Percentiles rank a stretch among this genome's conserved stretches.
These are phyloP conservation scores for Centrapalus pauciflorus DNA, from an alignment of 129 eudicot genomes.

Conservation along the genomic window DNA sequence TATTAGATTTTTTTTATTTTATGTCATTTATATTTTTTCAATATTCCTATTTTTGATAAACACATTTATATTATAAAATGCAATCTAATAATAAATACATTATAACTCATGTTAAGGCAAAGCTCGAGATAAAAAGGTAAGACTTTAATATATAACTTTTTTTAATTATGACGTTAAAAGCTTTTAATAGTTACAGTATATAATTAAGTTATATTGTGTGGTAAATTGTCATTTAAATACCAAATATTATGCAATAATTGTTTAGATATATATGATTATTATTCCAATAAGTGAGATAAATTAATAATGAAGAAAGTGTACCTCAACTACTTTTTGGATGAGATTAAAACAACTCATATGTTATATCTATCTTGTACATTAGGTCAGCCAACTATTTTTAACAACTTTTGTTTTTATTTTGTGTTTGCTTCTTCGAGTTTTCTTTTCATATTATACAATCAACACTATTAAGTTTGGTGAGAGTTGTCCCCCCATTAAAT, in stretches of 20 bases:
- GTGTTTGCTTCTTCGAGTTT: background rate
- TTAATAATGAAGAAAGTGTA: background rate
- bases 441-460: background rate
- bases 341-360: conserved; percentile 20
- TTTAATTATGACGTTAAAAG: background rate
- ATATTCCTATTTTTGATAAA: too few species aligned
- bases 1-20: too few species aligned
- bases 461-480: conserved; percentile 6
- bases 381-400: conserved; percentile 28
- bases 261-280: too few species aligned
- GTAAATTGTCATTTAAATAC: background rate
- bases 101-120: too few species aligned
- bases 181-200: background rate
- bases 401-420: background rate
- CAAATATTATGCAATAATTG: background rate
- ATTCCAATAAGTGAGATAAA: background rate
- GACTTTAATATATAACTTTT: background rate
- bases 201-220: background rate
- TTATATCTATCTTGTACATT: conserved; percentile 13
- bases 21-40: too few species aligned
- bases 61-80: too few species aligned
- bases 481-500: too few species aligned
- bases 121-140: background rate
- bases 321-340: conserved; percentile 4
- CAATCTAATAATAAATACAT: too few species aligned